Conservation (phyloP, 2,329 filamentous ascomycete genomes). For the Tolypocladium nubicola region DNA sequence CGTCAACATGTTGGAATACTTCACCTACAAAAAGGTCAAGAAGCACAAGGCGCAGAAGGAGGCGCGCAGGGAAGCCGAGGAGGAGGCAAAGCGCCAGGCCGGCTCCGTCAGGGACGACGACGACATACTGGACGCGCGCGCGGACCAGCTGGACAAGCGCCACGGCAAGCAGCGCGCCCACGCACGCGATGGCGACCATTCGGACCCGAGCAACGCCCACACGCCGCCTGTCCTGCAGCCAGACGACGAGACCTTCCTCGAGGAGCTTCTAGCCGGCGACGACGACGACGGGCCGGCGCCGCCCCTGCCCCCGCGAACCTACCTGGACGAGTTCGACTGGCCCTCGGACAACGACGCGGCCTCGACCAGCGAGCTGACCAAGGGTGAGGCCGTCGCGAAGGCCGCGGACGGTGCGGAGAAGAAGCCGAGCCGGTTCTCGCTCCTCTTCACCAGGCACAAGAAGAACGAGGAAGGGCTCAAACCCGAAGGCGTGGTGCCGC, state of each 20-base stretch:
- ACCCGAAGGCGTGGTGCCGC: conserved; percentile 25
- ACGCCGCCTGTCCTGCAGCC: conserved; percentile 38
- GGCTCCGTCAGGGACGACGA: conserved; percentile 4
- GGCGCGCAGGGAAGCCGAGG: conserved; percentile 14
- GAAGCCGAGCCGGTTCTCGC: conserved; percentile 22
- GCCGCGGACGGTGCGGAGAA: conserved; percentile 19
- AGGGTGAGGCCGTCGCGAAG: conserved; percentile 14
- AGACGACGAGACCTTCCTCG: conserved; percentile 49
- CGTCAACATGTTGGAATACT: conserved; percentile 49
- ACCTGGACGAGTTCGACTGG: conserved; percentile 39
- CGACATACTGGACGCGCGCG: background rate
- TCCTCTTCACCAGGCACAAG: conserved; percentile 25
- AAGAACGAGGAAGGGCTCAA: conserved; percentile 26
- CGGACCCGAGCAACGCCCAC: background rate
- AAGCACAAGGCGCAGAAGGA: conserved; percentile 44
- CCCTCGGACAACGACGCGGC: conserved; percentile 23
- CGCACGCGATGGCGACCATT: conserved; percentile 4
- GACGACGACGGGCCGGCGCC: conserved; percentile 34
- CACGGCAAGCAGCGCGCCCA: conserved; percentile 4
- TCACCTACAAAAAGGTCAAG: conserved; percentile 52
- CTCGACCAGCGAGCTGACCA: conserved; percentile 12
- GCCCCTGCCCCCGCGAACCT: conserved; percentile 43
- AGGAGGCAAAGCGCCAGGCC: conserved; percentile 6
- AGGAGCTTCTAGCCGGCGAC: conserved; percentile 35
- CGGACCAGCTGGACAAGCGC: background rate